phyloP scores from a whole-genome alignment of 768 basidiomycete genomes.

The Daedaleopsis sinensis region DNA sequence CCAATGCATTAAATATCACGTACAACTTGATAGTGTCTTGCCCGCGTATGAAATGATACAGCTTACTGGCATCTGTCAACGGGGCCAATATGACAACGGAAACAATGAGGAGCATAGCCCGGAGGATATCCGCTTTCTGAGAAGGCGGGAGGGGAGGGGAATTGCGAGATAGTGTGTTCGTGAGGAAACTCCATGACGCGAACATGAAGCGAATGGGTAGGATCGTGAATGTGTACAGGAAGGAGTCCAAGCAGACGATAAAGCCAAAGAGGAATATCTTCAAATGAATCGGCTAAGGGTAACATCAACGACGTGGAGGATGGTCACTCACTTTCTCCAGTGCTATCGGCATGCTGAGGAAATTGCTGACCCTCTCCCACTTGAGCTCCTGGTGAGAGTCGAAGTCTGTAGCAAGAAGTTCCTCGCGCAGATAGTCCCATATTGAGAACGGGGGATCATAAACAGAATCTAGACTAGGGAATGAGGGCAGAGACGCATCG shows the following conservation, averaged over 20 bases:
- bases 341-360: constrained; percentile 87
- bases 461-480: constrained; percentile 19
- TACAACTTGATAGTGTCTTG: constrained; percentile 99
- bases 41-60: constrained; percentile 96
- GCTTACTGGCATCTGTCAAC: constrained; percentile 93
- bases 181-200: constrained; percentile 58
- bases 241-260: constrained; percentile 92
- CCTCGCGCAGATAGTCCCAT: constrained; percentile 92
- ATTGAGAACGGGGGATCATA: constrained; percentile 68
- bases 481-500: constrained; percentile 24
- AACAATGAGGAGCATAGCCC: constrained; percentile 71
- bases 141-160: constrained; percentile 70
- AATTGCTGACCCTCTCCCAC: constrained; percentile 97
- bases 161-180: constrained; percentile 52
- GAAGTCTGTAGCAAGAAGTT: constrained; percentile 89
- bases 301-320: too few relatives aligned
- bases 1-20: constrained; percentile 97
- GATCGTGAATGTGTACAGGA: constrained; percentile 97
- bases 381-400: constrained; percentile 93
- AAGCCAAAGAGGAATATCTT: constrained; percentile 93
- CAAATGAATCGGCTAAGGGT: background rate
- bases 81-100: constrained; percentile 78
- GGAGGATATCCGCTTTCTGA: constrained; percentile 92
- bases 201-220: constrained; percentile 86
- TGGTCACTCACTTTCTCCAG: constrained; percentile 76